phyloP scores from a whole-genome alignment of 1,284 basidiomycete genomes.

The Austropuccinia psidii region DNA sequence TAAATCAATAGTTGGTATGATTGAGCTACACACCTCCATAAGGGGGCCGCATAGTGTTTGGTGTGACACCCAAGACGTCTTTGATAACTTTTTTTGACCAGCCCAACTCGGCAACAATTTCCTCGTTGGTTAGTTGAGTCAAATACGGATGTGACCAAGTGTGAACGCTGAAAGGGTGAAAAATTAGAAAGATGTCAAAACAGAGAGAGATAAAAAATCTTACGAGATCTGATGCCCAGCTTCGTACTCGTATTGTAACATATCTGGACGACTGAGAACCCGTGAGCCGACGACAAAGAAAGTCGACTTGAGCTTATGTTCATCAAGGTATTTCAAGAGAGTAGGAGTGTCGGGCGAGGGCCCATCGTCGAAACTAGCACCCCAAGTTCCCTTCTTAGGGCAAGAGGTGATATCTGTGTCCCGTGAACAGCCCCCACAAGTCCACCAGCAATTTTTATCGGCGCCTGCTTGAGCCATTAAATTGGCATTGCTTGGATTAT shows the following conservation, averaged over 20 bases:
- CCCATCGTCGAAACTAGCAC: slow-evolving; percentile 51
- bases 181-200: slow-evolving; percentile 45
- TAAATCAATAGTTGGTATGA: not conserved
- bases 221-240: slow-evolving; percentile 37
- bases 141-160: slow-evolving; percentile 57
- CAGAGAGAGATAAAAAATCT: slow-evolving; percentile 2
- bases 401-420: slow-evolving; percentile 65
- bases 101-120: slow-evolving; percentile 86
- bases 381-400: slow-evolving; percentile 68
- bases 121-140: slow-evolving; percentile 71
- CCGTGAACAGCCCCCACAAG: slow-evolving; percentile 71
- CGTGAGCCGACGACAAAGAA: slow-evolving; percentile 92
- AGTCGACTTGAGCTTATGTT: slow-evolving; percentile 64
- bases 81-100: slow-evolving; percentile 56
- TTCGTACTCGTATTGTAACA: slow-evolving; percentile 78
- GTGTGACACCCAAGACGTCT: slow-evolving; percentile 60
- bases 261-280: slow-evolving; percentile 66
- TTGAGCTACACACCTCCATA: slow-evolving; percentile 42
- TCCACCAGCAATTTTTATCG: slow-evolving; percentile 71
- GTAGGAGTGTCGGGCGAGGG: slow-evolving; percentile 33
- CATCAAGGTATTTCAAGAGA: slow-evolving; percentile 61
- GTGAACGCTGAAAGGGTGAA: slow-evolving; percentile 43
- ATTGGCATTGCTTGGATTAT: slow-evolving; percentile 53
- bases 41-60: slow-evolving; percentile 66
- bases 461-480: slow-evolving; percentile 53